Conservation (phyloP, 2,329 filamentous ascomycete genomes). For the Aspergillus fischeri region DNA sequence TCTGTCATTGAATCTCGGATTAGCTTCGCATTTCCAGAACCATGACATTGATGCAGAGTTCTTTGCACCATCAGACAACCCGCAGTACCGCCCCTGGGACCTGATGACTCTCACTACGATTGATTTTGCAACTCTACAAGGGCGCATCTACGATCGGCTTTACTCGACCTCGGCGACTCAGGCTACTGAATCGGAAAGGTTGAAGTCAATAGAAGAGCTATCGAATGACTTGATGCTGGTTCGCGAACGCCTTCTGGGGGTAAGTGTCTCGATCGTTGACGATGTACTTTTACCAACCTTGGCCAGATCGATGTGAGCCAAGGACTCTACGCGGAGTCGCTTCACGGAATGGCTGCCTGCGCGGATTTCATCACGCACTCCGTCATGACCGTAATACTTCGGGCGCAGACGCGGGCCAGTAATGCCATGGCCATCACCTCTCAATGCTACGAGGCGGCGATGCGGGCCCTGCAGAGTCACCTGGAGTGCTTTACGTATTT, state of each 20-base stretch:
- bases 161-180: constrained; percentile 19
- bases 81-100: constrained; percentile 19
- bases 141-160: constrained; percentile 21
- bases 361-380: constrained; percentile 24
- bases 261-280: constrained; percentile 5
- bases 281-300: background rate
- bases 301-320: constrained; percentile 19
- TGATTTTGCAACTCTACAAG: constrained; percentile 21
- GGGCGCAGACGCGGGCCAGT: constrained; percentile 19
- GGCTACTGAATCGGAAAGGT: constrained; percentile 10
- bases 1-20: constrained; percentile 21
- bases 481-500: constrained; percentile 24
- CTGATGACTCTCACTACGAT: constrained; percentile 19
- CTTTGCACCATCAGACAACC: constrained; percentile 15
- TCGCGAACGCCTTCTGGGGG: constrained; percentile 17
- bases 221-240: constrained; percentile 21
- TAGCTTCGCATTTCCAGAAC: constrained; percentile 24
- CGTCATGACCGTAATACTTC: constrained; percentile 22
- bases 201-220: constrained; percentile 15
- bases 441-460: constrained; percentile 23
- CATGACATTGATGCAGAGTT: constrained; percentile 23
- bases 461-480: constrained; percentile 22
- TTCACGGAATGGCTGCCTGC: constrained; percentile 24
- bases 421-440: constrained; percentile 23
- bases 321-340: constrained; percentile 20